Evolutionary conservation across 2,329 filamentous ascomycete genomes (phyloP), one percentile per base, ranked within the genome.

Genomic region (Allantophomopsis cytisporea): DNA sequence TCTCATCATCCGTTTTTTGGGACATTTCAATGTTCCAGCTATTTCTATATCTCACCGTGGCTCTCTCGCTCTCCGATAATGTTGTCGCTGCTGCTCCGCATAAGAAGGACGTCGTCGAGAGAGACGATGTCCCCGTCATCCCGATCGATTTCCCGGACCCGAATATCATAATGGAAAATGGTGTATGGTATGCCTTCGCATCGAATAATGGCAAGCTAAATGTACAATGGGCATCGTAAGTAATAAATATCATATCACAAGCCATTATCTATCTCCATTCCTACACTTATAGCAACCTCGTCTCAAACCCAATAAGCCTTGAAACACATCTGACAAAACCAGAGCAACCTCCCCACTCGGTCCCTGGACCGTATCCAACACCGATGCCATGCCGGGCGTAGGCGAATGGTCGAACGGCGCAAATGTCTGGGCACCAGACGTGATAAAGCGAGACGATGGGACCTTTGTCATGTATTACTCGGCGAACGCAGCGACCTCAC

Each of bases 351-450:
- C 49, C 2, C 69, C 69, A 2, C 44, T 55, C 1, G 62, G 68
- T 36, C 66, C 73, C 37, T 69, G 62, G 52, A 54, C 65, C 6
- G 59, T 68, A 16, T 59, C 66, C 34, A 58, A 68, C 41, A 53
- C 61, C n/a, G 72, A 79, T 45, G 66, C 69, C 2, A 59, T 80
- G n/a, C 71, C 73, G 0, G 54, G 58, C 5, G 44, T 68, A 6
- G 64, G 65, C 2, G 48, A 58, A 6, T 80, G 76, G 76, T 69
- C 69, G 23, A 66, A 61, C 4, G 64, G 65, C 2, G 52, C 54
- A 4, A 64, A 73, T 41, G 70, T 69, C 18, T 80, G 74, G 73
- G 76, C 76, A 0, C 76, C 76, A 8, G 74, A 79, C 49, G 70
- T 80, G 6, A 60, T 66, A 11, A 56, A 55, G 40, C 55, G 75